phyloP scores from a whole-genome alignment of 2,329 filamentous ascomycete species.

The Chalara sp. region DNA sequence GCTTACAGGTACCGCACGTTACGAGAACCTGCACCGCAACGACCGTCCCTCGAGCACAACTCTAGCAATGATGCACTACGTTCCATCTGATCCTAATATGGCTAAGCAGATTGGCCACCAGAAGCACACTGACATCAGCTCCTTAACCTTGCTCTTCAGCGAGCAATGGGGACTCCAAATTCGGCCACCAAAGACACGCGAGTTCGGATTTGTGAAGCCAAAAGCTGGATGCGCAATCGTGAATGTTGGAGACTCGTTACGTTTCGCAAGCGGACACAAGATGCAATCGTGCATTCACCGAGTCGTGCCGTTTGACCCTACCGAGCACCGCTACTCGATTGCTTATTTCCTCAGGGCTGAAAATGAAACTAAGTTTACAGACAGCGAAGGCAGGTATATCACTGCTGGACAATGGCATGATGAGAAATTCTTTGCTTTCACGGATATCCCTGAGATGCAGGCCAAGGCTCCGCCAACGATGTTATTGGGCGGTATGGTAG shows the following conservation, averaged over 20 bases:
- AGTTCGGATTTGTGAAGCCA: slow-evolving; percentile 48
- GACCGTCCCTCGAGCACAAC: slow-evolving; percentile 41
- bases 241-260: slow-evolving; percentile 52
- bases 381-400: slow-evolving; percentile 45
- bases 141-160: slow-evolving; percentile 47
- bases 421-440: slow-evolving; percentile 46
- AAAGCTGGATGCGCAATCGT: slow-evolving; percentile 45
- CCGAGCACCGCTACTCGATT: slow-evolving; percentile 50
- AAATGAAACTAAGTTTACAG: slow-evolving; percentile 48
- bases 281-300: slow-evolving; percentile 52
- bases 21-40: slow-evolving; percentile 45
- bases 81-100: slow-evolving; percentile 35
- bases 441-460: slow-evolving; percentile 31
- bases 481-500: background rate
- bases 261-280: slow-evolving; percentile 45
- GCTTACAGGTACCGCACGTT: slow-evolving; percentile 38
- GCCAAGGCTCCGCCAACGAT: slow-evolving; percentile 33
- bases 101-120: slow-evolving; percentile 43
- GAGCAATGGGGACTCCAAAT: slow-evolving; percentile 53
- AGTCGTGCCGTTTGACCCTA: slow-evolving; percentile 43
- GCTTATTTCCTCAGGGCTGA: slow-evolving; percentile 52
- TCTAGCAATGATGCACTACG: slow-evolving; percentile 48
- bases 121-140: slow-evolving; percentile 51
- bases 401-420: slow-evolving; percentile 49
- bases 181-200: slow-evolving; percentile 36